Evolutionary conservation across 106 monocot genomes (phyloP), one percentile per base, ranked within the genome.

Genomic region (Phalaenopsis aphrodite): DNA sequence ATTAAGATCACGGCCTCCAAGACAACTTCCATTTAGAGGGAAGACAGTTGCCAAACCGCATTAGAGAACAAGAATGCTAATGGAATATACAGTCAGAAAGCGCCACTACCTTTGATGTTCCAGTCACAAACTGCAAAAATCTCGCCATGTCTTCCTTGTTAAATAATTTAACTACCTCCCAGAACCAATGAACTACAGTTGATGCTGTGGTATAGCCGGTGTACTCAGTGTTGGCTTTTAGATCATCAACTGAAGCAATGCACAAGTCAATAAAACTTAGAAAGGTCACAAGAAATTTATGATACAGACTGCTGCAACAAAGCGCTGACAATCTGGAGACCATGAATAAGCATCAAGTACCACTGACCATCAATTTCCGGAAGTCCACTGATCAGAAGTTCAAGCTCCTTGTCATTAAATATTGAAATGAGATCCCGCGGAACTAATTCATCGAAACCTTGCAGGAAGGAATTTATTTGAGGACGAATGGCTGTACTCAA

Each of bases 91-190:
- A 67, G 23, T 24, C 38, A 42, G n/a, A 69, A 3, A 52, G 24
- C 37, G 42, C 24, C 17, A 45, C 43, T 84, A 92, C 92, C 89
- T 89, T 92, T 30, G 92, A 92, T 67, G 92, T 92, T 78, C 90
- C 93, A n/a, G 90, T 90, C 15, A 93, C 90, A 84, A 93, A 93
- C 69, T 93, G 93, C 23, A 93, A 77, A 14, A 93, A 71, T 61
- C 90, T 82, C 56, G 93, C 93, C 84, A 83, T 93, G 66, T 93
- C 93, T 72, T 93, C 93, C 84, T 93, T 93, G 83, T 66, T 93
- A 56, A 93, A 93, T 80, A 81, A 81, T 78, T 90, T 88, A 41
- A 88, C 88, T 16, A 90, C 93, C 41, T 93, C 90, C 93, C 93
- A 93, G 75, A 93, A 93, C 90, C 93, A 93, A 21, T 85, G 85